Percentiles rank a stretch among this genome's conserved stretches.
These are phyloP conservation scores for Arachis hypogaea DNA, from an alignment of 306 rosid genomes.

Conservation along the genomic window DNA sequence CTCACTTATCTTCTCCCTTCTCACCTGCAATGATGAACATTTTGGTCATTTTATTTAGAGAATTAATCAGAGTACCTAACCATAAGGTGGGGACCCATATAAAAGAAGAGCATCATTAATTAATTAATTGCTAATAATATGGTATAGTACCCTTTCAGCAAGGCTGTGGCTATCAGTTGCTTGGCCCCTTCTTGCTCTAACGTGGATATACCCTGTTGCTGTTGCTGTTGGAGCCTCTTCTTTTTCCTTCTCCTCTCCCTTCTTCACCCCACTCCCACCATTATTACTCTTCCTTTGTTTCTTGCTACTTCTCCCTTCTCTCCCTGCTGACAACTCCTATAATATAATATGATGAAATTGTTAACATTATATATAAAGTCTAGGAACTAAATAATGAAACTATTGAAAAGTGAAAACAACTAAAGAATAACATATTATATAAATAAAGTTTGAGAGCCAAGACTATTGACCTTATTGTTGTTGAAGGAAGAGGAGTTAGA, in stretches of 20 bases:
- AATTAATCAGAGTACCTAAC: too few relatives aligned
- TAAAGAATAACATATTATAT: not conserved
- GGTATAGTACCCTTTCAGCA: slow-evolving; percentile 77
- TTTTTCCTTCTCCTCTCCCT: slow-evolving; percentile 45
- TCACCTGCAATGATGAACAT: slow-evolving; percentile 59
- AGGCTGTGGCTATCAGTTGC: slow-evolving; percentile 99
- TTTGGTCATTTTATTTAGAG: slow-evolving; percentile 14
- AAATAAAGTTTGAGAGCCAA: too few relatives aligned
- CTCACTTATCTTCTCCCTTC: slow-evolving; percentile 97
- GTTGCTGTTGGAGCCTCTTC: slow-evolving; percentile 56
- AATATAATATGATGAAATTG: not conserved
- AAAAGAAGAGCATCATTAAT: too few relatives aligned
- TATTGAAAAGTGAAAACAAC: too few relatives aligned
- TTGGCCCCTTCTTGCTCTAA: slow-evolving; percentile 97
- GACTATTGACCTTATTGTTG: too few relatives aligned
- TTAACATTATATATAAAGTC: not conserved
- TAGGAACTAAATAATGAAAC: too few relatives aligned
- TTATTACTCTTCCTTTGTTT: slow-evolving; percentile 58
- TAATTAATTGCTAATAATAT: too few relatives aligned
- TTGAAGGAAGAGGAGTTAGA: slow-evolving; percentile 37
- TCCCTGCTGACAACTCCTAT: slow-evolving; percentile 48
- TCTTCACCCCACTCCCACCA: slow-evolving; percentile 37
- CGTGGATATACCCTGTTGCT: slow-evolving; percentile 79
- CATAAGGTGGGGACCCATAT: not conserved
- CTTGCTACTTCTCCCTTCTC: slow-evolving; percentile 39